Evolutionary conservation across 2,329 filamentous ascomycete species (phyloP).

Genomic region (Fusarium sp.): DNA sequence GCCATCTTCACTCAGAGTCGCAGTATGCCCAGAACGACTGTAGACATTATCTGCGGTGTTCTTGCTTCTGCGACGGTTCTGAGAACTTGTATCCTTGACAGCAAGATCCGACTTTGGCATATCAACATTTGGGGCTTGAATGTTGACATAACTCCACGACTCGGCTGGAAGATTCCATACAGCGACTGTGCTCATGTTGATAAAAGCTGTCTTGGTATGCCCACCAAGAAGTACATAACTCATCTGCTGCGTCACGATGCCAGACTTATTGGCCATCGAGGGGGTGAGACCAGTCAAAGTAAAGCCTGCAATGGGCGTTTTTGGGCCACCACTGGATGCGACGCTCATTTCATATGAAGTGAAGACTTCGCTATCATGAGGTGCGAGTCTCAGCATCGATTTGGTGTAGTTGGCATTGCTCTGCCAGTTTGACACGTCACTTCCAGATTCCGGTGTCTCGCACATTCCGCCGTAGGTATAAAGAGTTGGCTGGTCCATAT

Average conservation of each 20-base stretch:
- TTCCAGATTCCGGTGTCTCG: conserved; percentile 57
- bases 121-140: conserved; percentile 59
- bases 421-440: conserved; percentile 68
- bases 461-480: conserved; percentile 96
- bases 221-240: conserved; percentile 87
- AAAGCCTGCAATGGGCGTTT: conserved; percentile 88
- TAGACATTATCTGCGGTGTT: conserved; percentile 67
- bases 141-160: conserved; percentile 83
- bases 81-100: conserved; percentile 50
- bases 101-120: conserved; percentile 67
- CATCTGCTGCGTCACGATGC: conserved; percentile 76
- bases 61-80: conserved; percentile 24
- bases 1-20: conserved; percentile 84
- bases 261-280: conserved; percentile 76
- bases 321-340: conserved; percentile 66
- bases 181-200: conserved; percentile 94
- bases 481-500: conserved; percentile 65
- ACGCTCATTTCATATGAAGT: conserved; percentile 54
- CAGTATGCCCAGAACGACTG: conserved; percentile 89
- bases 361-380: conserved; percentile 52
- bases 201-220: conserved; percentile 84
- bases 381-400: conserved; percentile 76
- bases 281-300: conserved; percentile 80
- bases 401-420: conserved; percentile 82
- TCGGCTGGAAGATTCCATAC: conserved; percentile 89